Evolutionary conservation across 768 basidiomycete genomes (phyloP), one percentile per base, ranked within the genome.

Genomic region (Botryobasidium botryosum): DNA sequence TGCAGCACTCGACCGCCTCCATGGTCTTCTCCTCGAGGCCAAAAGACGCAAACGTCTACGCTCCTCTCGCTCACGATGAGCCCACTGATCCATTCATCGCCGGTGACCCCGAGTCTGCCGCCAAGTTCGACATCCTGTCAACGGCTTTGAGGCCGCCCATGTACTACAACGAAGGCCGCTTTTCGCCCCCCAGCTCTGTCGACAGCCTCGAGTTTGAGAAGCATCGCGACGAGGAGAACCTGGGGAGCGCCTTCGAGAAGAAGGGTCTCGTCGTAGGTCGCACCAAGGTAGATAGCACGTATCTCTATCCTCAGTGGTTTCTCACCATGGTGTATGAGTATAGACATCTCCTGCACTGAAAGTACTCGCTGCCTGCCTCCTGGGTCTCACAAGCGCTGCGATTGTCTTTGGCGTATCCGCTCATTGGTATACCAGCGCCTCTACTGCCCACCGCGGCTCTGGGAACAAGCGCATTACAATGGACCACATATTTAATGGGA

Each of bases 401-500:
- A 70, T 65, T 0, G 56, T 75, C 24, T 77, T 94, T 48, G 88
- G 87, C 2, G 62, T 81, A 10, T 68, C 87, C 10, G 88, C 84
- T 1, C 65, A 69, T 40, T 68, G 74, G 2, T 94, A 86, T 63
- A 67, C 68, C 21, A 72, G 77, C 17, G n/a, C n/a, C n/a, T n/a
- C n/a, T n/a, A 69, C 58, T 64, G 61, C 54, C 66, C 67, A 23
- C 32, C 50, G 49, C 25, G 57, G 56, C 39, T 49, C 47, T 12
- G 81, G 84, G 2, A 67, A 59, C 28, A 66, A 66, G 47, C 81
- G 73, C 52, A 67, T 96, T 25, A 79, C 79, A 3, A 75, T 97
- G 70, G 86, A 96, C 56, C 80, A 90, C 57, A 60, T 94, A 41
- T 88, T 87, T 64, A 92, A 94, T 56, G 87, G 86, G 3, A 96